These are phyloP conservation scores for Buxus sempervirens DNA, from an alignment of 164 flowering plant species.

Conservation along the genomic window DNA sequence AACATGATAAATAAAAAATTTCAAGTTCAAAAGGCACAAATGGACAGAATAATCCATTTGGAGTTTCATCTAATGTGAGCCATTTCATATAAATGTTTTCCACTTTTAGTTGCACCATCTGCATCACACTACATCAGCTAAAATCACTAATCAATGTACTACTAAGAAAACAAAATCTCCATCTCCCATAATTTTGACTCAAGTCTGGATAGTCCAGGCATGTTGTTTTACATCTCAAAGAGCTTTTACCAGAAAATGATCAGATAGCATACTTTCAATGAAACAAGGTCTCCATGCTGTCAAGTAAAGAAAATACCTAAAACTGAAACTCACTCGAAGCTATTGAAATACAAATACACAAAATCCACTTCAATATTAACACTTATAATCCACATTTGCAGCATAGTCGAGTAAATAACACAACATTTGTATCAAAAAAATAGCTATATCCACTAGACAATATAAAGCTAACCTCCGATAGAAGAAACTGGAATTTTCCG, in stretches of 20 bases:
- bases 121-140: neutral
- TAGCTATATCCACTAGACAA: neutral
- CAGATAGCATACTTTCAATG: too few species aligned
- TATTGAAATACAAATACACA: neutral
- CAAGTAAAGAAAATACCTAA: too few species aligned
- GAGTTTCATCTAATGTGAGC: neutral
- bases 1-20: slow-evolving; percentile 9
- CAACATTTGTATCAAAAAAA: neutral
- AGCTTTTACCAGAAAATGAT: too few species aligned
- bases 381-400: neutral
- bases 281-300: too few species aligned
- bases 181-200: neutral
- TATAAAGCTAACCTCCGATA: slow-evolving; percentile 18
- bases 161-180: neutral
- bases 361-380: too few species aligned
- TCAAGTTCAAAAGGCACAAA: neutral
- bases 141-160: neutral
- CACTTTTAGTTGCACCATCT: neutral
- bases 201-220: too few species aligned
- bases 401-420: neutral
- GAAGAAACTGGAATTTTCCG: slow-evolving; percentile 27
- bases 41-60: neutral
- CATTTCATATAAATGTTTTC: neutral
- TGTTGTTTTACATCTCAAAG: too few species aligned
- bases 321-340: neutral